A percentile compares a stretch with the other conserved stretches of the same genome.
phyloP scores from a whole-genome alignment of 2,329 filamentous ascomycete genomes.

The Mycocentrospora acerina region DNA sequence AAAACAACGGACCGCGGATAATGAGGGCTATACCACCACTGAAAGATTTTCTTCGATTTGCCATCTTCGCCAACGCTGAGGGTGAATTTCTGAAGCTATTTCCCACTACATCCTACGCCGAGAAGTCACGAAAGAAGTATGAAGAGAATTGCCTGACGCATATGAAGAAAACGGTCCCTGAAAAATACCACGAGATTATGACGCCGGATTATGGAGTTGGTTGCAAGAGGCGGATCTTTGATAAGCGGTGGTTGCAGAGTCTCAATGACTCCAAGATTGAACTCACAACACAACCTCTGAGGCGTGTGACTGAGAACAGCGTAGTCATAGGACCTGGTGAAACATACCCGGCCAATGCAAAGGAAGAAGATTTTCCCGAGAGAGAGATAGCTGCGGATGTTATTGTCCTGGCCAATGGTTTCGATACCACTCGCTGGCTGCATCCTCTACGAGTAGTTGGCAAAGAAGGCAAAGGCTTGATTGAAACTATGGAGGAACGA shows the following conservation, averaged over 20 bases:
- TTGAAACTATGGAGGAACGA: constrained; percentile 59
- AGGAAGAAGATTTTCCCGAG: constrained; percentile 31
- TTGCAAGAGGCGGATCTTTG: constrained; percentile 65
- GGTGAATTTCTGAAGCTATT: constrained; percentile 53
- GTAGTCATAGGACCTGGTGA: constrained; percentile 55
- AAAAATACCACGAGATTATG: constrained; percentile 62
- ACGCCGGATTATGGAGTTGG: constrained; percentile 64
- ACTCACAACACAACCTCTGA: constrained; percentile 54
- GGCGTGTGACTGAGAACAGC: constrained; percentile 51
- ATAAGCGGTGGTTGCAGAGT: constrained; percentile 57
- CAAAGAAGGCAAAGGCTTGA: constrained; percentile 51
- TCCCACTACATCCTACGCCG: constrained; percentile 42
- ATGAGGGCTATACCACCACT: constrained; percentile 55
- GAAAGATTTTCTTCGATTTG: constrained; percentile 48
- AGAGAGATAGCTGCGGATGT: constrained; percentile 58
- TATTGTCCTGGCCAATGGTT: constrained; percentile 64
- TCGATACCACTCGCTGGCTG: constrained; percentile 57
- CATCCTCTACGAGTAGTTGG: constrained; percentile 57
- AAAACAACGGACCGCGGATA: constrained; percentile 50
- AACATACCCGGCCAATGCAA: constrained; percentile 47
- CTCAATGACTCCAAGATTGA: constrained; percentile 57
- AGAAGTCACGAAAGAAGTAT: constrained; percentile 40
- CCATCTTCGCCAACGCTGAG: constrained; percentile 47
- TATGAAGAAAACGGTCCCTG: constrained; percentile 54
- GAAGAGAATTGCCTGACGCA: constrained; percentile 49